Evolutionary conservation across 176 grass and related monocot genomes (phyloP).

Genomic region (Ensete ventricosum): DNA sequence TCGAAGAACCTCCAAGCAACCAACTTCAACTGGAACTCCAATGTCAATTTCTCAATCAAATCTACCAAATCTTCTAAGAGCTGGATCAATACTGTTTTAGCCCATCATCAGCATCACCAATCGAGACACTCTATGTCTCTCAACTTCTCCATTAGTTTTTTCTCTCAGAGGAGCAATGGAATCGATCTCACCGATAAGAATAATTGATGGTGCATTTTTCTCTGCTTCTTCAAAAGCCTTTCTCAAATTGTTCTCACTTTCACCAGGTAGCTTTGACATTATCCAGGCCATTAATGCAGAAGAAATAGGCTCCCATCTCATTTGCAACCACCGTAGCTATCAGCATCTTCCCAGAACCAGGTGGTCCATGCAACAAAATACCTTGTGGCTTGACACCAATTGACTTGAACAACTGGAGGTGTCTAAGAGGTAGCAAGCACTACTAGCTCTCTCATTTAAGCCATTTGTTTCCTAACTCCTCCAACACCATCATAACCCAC

Average conservation of each 20-base stretch:
- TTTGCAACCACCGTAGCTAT: conserved; percentile 80
- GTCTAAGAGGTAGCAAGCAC: conserved; percentile 74
- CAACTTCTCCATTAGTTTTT: conserved; percentile 79
- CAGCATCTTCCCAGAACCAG: conserved; percentile 75
- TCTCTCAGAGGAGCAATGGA: conserved; percentile 82
- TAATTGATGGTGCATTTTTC: conserved; percentile 83
- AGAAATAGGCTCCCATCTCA: conserved; percentile 80
- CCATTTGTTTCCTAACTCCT: conserved; percentile 80
- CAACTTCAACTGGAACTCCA: conserved; percentile 78
- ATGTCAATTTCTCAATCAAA: conserved; percentile 85
- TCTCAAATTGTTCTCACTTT: conserved; percentile 83
- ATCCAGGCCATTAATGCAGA: conserved; percentile 79
- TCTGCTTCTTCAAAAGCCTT: conserved; percentile 90
- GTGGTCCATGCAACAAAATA: conserved; percentile 64
- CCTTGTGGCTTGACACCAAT: conserved; percentile 87
- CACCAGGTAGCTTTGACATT: conserved; percentile 77
- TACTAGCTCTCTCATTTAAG: conserved; percentile 74
- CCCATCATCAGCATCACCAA: conserved; percentile 76
- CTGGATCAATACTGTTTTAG: conserved; percentile 48
- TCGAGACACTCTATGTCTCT: conserved; percentile 73
- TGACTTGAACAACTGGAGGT: conserved; percentile 71
- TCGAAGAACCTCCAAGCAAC: conserved; percentile 70
- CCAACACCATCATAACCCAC: conserved; percentile 88
- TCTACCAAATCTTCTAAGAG: conserved; percentile 74
- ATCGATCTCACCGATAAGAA: conserved; percentile 82